Evolutionary conservation across 345 rosid genomes (phyloP).

Genomic region (Salix exigua): DNA sequence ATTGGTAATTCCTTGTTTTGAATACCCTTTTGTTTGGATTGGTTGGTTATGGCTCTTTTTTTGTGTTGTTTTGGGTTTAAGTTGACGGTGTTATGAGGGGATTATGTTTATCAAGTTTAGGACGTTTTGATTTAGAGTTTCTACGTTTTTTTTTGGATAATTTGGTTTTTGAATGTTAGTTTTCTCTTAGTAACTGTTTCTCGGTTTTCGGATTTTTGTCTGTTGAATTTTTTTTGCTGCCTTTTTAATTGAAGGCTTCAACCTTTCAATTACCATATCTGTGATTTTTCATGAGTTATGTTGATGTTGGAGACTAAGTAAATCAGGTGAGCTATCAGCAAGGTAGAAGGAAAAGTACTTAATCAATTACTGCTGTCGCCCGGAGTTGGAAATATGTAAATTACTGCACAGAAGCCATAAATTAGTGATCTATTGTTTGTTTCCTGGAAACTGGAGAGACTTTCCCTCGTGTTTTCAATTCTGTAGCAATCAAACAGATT

Average conservation of each 20-base stretch:
- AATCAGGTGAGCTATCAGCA: background rate
- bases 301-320: background rate
- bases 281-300: background rate
- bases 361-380: background rate
- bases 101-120: background rate
- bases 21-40: background rate
- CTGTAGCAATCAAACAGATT: background rate
- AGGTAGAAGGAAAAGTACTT: background rate
- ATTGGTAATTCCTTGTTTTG: slow-evolving; percentile 45
- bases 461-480: background rate
- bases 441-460: background rate
- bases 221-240: background rate
- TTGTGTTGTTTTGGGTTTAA: background rate
- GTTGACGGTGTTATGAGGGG: background rate
- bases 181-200: background rate
- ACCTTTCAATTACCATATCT: background rate
- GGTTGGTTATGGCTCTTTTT: background rate
- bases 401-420: background rate
- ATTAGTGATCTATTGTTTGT: background rate
- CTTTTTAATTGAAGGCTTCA: background rate
- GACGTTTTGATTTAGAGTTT: background rate
- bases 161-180: background rate
- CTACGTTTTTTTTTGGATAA: background rate
- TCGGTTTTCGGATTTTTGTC: background rate
- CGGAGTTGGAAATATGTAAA: background rate